Base-by-base conservation (phyloP, 768 basidiomycete species). In the Sporobolomyces pararoseus region DNA sequence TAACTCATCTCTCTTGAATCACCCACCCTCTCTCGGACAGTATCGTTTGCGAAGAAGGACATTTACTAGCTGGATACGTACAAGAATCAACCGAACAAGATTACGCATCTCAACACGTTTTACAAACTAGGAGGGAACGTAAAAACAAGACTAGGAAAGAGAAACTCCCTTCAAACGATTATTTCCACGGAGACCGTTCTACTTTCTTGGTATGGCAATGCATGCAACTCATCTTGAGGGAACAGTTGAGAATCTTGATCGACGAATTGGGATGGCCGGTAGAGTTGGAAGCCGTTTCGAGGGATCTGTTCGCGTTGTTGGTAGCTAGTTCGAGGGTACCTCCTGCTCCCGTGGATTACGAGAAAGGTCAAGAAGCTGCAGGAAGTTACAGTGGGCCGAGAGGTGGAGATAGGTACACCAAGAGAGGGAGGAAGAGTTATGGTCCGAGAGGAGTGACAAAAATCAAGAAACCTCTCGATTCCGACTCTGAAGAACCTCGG, bases 21-120 rank as follows among this genome's bases (percentile, higher is more conserved):
- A 16, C 2, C 12, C 23, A 21, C 32, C 9, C 34, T 32, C 21
- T 13, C 39, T 42, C 39, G 9, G 12, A 39, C 57, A 53, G 66
- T 3, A 54, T 71, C 52, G 73, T 75, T 37, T 75, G 73, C 50
- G 70, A 75, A 7, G 73, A 75, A 31, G 73, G 73, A 3, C 73
- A 75, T 49, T 46, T 75, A 9, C 70, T 75, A 25, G 50, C 50
- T 7, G 67, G 70, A 19, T 75, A 68, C 70, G 60, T 75, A 9
- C 61, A 69, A 17, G 73, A 75, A 67, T 63, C 73, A 7, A 71
- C 34, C 25, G 73, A 75, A 17, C 60, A 60, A 7, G 73, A 75
- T 12, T 61, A 66, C 4, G 50, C 51, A 4, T 63, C 61, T 1
- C 66, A 71, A 31, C 52, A 65, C 46, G 47, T 68, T 34, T 50